phyloP scores from a whole-genome alignment of 2,329 filamentous ascomycete species.

The Graphilbum sp. region DNA sequence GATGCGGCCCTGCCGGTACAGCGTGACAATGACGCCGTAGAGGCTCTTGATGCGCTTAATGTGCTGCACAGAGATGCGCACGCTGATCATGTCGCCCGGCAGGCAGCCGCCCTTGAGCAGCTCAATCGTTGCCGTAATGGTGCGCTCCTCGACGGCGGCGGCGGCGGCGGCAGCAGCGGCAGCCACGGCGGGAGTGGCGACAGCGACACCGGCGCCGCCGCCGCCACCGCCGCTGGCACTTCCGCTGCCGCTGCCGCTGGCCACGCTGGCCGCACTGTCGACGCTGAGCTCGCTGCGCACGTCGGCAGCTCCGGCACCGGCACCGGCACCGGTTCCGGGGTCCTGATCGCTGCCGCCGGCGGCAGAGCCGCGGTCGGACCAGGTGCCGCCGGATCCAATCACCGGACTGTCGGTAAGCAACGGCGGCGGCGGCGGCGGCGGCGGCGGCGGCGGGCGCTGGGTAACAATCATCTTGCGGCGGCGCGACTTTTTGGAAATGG shows the following conservation, averaged over 20 bases:
- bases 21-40: constrained; percentile 80
- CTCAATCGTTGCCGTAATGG: constrained; percentile 76
- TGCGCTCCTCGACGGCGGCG: constrained; percentile 44
- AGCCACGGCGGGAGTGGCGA: constrained; percentile 23
- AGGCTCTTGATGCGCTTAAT: constrained; percentile 81
- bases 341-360: background rate
- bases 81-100: constrained; percentile 65
- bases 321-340: constrained; percentile 18
- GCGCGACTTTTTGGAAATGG: constrained; percentile 55
- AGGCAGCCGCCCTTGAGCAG: constrained; percentile 69
- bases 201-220: background rate
- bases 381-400: too few species aligned
- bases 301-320: too few species aligned
- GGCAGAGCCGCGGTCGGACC: background rate
- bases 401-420: too few species aligned
- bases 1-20: constrained; percentile 82
- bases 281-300: constrained; percentile 53
- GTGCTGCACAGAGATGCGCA: constrained; percentile 72
- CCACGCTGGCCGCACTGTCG: constrained; percentile 47
- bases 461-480: constrained; percentile 38
- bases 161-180: background rate
- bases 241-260: constrained; percentile 1
- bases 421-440: background rate
- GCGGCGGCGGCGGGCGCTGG: constrained; percentile 17
- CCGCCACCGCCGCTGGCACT: background rate